A percentile compares a stretch with the other conserved stretches of the same genome.
Evolutionary conservation across 768 basidiomycete species (phyloP).

Genomic region (Asterophora lycoperdoides): DNA sequence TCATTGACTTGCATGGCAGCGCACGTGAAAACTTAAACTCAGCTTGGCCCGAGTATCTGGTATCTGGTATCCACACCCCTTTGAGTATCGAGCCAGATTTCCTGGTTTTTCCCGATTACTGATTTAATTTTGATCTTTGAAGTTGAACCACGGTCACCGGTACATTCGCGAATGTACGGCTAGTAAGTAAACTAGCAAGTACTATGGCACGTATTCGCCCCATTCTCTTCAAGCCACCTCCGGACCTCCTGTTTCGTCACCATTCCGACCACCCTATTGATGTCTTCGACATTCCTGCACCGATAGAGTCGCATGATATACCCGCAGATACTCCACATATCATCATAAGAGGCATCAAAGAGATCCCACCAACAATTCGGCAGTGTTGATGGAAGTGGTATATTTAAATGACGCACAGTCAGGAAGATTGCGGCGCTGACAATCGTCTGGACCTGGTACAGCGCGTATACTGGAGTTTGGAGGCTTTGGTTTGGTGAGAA

Average conservation of each 20-base stretch:
- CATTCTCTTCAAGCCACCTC: conserved; percentile 70
- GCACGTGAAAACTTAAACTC: no score
- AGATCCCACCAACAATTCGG: conserved; percentile 89
- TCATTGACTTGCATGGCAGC: no score
- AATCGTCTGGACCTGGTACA: conserved; percentile 86
- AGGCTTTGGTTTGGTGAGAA: conserved; percentile 45
- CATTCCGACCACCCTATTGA: conserved; percentile 47
- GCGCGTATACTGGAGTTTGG: conserved; percentile 88
- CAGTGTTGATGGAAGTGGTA: conserved; percentile 68
- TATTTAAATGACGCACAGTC: conserved; percentile 62
- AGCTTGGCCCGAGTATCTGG: no score
- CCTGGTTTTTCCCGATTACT: no score
- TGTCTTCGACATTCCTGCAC: conserved; percentile 43
- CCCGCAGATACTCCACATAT: conserved; percentile 83
- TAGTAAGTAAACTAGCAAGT: no score
- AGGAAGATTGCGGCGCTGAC: conserved; percentile 89
- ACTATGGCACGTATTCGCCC: conserved; percentile 2
- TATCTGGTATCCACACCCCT: no score
- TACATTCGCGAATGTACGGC: no score
- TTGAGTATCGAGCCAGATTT: no score
- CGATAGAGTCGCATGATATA: conserved; percentile 80
- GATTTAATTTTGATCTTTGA: no score
- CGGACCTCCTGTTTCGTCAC: conserved; percentile 77
- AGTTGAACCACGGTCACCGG: no score
- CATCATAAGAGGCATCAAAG: conserved; percentile 90